Evolutionary conservation across 345 rosid species (phyloP).

Genomic region (Lenwebbia sp.): DNA sequence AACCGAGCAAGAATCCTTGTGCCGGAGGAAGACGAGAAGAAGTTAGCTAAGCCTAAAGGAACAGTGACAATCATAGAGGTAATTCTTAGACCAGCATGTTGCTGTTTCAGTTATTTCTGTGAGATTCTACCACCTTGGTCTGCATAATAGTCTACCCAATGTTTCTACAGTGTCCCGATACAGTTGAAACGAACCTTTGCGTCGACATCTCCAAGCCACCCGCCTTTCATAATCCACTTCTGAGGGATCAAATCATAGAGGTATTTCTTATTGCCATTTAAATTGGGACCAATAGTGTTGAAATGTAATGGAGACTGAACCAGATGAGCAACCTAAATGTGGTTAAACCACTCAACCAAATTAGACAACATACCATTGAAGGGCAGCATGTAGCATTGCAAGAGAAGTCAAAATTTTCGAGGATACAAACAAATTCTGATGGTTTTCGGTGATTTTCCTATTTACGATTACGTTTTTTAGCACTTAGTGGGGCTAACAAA

Average conservation of each 20-base stretch:
- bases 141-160: neutral
- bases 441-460: neutral
- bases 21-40: neutral
- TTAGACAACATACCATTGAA: neutral
- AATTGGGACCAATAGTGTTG: neutral
- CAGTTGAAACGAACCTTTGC: neutral
- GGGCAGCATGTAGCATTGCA: neutral
- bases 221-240: constrained; percentile 11
- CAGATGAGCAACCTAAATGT: neutral
- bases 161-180: neutral
- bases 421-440: neutral
- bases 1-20: neutral
- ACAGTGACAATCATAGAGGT: neutral
- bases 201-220: constrained; percentile 9
- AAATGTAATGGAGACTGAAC: neutral
- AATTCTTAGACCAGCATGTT: neutral
- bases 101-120: neutral
- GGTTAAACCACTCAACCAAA: neutral
- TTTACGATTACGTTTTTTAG: neutral
- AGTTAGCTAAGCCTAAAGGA: neutral
- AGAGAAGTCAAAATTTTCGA: neutral
- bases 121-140: neutral
- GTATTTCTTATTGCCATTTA: neutral
- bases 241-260: neutral
- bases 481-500: too few species aligned